Conservation (phyloP, 2,329 filamentous ascomycete genomes). For the Falciphora oryzae region DNA sequence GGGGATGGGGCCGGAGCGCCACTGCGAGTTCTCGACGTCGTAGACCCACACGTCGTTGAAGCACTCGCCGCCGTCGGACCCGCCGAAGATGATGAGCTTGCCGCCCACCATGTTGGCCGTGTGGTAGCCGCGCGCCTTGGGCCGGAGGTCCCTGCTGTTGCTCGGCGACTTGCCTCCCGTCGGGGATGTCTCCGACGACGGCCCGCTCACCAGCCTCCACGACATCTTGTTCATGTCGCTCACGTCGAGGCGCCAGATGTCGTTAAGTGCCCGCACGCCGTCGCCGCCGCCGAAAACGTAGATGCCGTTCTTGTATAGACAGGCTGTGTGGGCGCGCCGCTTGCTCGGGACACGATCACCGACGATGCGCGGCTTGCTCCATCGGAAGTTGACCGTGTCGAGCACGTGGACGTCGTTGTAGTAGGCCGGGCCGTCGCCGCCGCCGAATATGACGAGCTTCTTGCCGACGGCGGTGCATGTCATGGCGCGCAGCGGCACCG, state of each 20-base stretch:
- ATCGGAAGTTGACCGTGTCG: slow-evolving; percentile 64
- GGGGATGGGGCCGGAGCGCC: slow-evolving; percentile 54
- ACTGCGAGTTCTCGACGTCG: slow-evolving; percentile 56
- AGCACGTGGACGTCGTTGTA: slow-evolving; percentile 68
- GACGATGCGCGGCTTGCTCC: slow-evolving; percentile 55
- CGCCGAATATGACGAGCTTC: slow-evolving; percentile 64
- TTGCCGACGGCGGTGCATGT: slow-evolving; percentile 64
- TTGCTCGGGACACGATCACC: slow-evolving; percentile 55
- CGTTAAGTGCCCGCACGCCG: slow-evolving; percentile 63
- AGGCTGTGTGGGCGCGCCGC: slow-evolving; percentile 63
- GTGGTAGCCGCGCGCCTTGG: slow-evolving; percentile 63
- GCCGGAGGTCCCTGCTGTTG: slow-evolving; percentile 34
- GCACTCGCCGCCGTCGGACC: slow-evolving; percentile 65
- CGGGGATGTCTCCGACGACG: slow-evolving; percentile 19
- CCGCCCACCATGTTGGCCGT: slow-evolving; percentile 68
- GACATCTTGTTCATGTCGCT: slow-evolving; percentile 61
- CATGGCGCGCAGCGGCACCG: slow-evolving; percentile 62
- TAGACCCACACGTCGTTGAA: slow-evolving; percentile 71
- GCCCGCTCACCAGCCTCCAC: slow-evolving; percentile 57
- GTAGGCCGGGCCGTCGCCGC: slow-evolving; percentile 64
- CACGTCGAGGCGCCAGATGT: slow-evolving; percentile 68
- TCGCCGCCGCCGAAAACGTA: slow-evolving; percentile 69
- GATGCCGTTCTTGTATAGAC: slow-evolving; percentile 64
- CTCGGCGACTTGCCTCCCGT: slow-evolving; percentile 10
- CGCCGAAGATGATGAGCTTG: slow-evolving; percentile 67